These are phyloP conservation scores for Paramecium sexaurelia DNA, from an alignment of 73 alveolate species.

Conservation along the genomic window DNA sequence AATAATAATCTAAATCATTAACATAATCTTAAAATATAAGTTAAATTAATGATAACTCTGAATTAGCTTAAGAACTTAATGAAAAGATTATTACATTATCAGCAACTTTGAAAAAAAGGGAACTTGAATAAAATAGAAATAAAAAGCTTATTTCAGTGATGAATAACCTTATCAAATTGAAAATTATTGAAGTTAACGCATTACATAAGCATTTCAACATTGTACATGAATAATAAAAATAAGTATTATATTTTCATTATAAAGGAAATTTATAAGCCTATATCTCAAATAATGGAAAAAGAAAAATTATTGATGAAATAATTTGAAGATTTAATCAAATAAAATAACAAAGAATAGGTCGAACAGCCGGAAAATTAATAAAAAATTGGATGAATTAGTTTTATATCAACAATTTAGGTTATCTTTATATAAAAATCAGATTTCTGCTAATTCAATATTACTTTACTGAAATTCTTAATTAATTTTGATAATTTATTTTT, in stretches of 20 bases:
- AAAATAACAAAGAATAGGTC: not conserved
- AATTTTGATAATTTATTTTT: not conserved
- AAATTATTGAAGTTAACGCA: conserved; percentile 4
- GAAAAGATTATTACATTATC: not conserved
- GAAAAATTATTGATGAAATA: conserved; percentile 19
- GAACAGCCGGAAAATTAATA: not conserved
- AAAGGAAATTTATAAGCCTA: not conserved
- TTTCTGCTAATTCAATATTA: not conserved
- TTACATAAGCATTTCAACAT: not conserved
- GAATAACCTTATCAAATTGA: not conserved
- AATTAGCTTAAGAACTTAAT: not conserved
- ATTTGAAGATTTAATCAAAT: not conserved
- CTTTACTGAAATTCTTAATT: not conserved
- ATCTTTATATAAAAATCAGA: not conserved
- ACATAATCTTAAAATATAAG: not conserved
- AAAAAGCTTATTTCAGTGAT: not conserved
- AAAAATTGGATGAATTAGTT: not conserved
- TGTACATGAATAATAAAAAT: not conserved
- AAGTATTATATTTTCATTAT: not conserved
- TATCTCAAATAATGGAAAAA: not conserved
- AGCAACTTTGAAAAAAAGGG: not conserved
- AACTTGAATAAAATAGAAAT: not conserved
- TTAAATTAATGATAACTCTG: not conserved
- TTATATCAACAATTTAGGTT: not conserved
- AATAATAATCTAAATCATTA: not conserved